phyloP scores from a whole-genome alignment of 805 yeast species.

The Candida argentea region DNA sequence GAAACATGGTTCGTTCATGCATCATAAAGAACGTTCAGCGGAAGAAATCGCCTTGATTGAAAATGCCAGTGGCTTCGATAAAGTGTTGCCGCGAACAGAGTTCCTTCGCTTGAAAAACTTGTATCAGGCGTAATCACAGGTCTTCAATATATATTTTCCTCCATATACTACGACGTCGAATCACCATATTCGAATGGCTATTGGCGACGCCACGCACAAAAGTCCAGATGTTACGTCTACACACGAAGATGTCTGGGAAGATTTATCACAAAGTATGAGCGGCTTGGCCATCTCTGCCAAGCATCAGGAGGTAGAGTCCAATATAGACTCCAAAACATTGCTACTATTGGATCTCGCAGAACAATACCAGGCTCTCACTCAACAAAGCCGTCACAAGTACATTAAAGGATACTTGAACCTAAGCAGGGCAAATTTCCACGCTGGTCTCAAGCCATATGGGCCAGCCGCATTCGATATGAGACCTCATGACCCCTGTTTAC shows the following conservation, averaged over 20 bases:
- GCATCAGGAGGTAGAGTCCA: not conserved
- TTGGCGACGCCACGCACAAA: no score
- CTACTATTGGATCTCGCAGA: constrained; percentile 21
- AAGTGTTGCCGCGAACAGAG: constrained; percentile 35
- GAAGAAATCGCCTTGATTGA: constrained; percentile 47
- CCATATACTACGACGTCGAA: no score
- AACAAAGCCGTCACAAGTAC: constrained; percentile 12
- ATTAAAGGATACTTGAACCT: constrained; percentile 29
- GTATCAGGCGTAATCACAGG: no score
- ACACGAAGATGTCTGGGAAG: no score
- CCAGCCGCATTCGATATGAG: constrained; percentile 31
- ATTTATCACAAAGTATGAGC: no score
- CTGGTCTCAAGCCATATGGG: constrained; percentile 24
- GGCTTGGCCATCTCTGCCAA: not conserved
- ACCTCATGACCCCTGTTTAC: constrained; percentile 13
- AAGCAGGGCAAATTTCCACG: constrained; percentile 36
- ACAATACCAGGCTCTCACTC: constrained; percentile 19
- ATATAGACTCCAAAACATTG: constrained; percentile 3
- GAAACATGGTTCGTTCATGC: constrained; percentile 46
- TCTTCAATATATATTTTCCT: no score
- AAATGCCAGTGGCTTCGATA: constrained; percentile 32
- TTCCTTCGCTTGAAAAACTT: constrained; percentile 30
- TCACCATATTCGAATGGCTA: no score
- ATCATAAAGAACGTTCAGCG: constrained; percentile 32
- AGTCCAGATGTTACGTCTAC: no score